Base-by-base conservation (phyloP, 495 filamentous ascomycete genomes). In the Durotheca rogersii region DNA sequence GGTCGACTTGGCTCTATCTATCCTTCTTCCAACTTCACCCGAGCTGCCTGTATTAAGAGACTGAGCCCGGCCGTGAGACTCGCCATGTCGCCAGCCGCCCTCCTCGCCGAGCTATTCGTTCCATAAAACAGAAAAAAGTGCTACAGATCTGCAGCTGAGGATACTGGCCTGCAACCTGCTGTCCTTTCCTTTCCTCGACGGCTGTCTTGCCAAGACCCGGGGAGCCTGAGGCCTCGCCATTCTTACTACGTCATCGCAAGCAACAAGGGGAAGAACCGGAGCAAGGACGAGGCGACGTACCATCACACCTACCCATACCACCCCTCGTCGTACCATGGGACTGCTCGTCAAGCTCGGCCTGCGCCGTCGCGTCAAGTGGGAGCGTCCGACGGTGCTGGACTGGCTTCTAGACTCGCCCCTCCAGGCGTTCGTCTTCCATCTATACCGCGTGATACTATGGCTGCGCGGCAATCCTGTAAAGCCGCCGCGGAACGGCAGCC, bases 381-480 rank as follows among this genome's bases (percentile, higher is more conserved):
- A 80, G 19, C 73, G 71, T 7, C 75, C 76, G 7, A 75, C 80
- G 6, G 14, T 69, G 1, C 68, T 81, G 23, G 73, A 78, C 58
- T 60, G 65, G 39, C 30, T 82, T 40, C 65, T 83, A 4, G 58
- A 64, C 25, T 78, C 78, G 7, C 82, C 82, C 4, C 55, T 80
- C 4, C 73, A 75, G 47, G 73, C 65, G 37, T 17, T 77, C 39
- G 62, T 75, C 42, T 64, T 68, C 19, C 47, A 76, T 9, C 43
- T 87, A 9, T 86, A 90, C 69, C 73, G 73, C 23, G 27, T 83
- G 30, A 63, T 92, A 25, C 74, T 84, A 11, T 76, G 71, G 56
- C 76, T 91, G 12, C 81, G 87, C 17, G 81, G 84, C 0, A 66
- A 76, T 29, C 77, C 85, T 2, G 77, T 77, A 42, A 71, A 67